These are phyloP conservation scores for Lactarius hengduanensis DNA, from an alignment of 768 basidiomycete genomes.

Conservation along the genomic window DNA sequence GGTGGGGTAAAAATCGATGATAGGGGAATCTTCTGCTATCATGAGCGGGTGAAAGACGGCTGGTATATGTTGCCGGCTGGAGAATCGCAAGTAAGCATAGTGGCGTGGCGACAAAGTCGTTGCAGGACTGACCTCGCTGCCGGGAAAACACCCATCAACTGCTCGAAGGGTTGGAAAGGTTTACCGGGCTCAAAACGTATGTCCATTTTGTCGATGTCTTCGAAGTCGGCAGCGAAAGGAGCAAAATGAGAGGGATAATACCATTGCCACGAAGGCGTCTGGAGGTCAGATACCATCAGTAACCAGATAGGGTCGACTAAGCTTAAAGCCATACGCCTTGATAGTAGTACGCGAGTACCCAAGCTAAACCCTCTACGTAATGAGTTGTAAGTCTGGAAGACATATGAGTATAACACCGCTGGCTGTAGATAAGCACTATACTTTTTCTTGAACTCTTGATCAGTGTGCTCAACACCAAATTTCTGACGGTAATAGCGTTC, in stretches of 20 bases:
- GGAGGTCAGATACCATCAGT: constrained; percentile 28
- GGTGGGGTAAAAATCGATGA: constrained; percentile 92
- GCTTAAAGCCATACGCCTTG: constrained; percentile 70
- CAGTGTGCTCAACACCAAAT: constrained; percentile 74
- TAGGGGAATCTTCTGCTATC: constrained; percentile 83
- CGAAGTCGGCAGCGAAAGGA: constrained; percentile 95
- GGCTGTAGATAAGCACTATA: constrained; percentile 38
- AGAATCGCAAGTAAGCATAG: constrained; percentile 15
- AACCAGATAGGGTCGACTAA: not conserved
- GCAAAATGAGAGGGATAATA: constrained; percentile 99
- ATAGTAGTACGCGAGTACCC: constrained; percentile 98
- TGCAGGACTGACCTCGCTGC: constrained; percentile 68
- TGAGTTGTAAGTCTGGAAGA: constrained; percentile 61
- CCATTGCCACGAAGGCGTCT: constrained; percentile 97
- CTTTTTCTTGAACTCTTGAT: constrained; percentile 70
- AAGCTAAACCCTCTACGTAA: constrained; percentile 94
- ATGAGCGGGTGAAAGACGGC: constrained; percentile 82
- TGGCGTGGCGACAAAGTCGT: not conserved
- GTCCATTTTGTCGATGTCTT: constrained; percentile 71
- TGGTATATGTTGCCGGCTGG: constrained; percentile 89
- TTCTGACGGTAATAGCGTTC: constrained; percentile 95
- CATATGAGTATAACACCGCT: constrained; percentile 13
- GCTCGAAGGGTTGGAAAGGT: constrained; percentile 97
- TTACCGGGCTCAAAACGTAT: constrained; percentile 76
- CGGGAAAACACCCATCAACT: constrained; percentile 98